Conservation (phyloP, 768 basidiomycete species). For the Mycena amicta region DNA sequence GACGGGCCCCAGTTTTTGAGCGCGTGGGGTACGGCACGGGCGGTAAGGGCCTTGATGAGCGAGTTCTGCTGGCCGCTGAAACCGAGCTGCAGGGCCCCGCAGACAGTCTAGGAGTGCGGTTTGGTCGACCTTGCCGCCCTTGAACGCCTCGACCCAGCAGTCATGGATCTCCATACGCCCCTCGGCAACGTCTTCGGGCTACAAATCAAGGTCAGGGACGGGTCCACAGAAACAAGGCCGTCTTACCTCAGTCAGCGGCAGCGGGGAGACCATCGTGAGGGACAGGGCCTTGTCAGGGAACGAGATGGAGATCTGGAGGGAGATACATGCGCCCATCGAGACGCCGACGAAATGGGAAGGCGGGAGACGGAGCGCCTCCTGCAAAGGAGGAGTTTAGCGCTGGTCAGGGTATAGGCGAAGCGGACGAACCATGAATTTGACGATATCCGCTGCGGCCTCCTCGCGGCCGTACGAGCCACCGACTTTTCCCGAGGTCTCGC, state of each 20-base stretch:
- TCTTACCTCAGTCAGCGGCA: slow-evolving; percentile 36
- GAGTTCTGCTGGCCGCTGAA: slow-evolving; percentile 19
- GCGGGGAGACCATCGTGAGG: slow-evolving; percentile 39
- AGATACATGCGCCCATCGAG: slow-evolving; percentile 36
- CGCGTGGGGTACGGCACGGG: slow-evolving; percentile 11
- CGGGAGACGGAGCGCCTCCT: slow-evolving; percentile 37
- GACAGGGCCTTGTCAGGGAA: slow-evolving; percentile 36
- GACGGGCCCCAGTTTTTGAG: slow-evolving; percentile 20
- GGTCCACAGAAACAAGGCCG: background rate
- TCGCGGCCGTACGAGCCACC: slow-evolving; percentile 30
- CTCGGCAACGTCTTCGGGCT: slow-evolving; percentile 32
- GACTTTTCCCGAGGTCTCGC: slow-evolving; percentile 33
- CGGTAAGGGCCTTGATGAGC: slow-evolving; percentile 18
- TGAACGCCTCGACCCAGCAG: slow-evolving; percentile 26
- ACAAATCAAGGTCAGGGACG: background rate
- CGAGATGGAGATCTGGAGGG: slow-evolving; percentile 34
- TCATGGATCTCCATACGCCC: slow-evolving; percentile 33
- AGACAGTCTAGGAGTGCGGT: slow-evolving; percentile 14
- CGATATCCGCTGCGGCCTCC: slow-evolving; percentile 35
- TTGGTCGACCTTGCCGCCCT: slow-evolving; percentile 20
- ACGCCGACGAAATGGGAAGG: slow-evolving; percentile 40
- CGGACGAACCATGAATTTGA: slow-evolving; percentile 33
- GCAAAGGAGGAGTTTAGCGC: background rate
- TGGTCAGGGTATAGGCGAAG: background rate
- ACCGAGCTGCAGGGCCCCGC: slow-evolving; percentile 20